phyloP scores from a whole-genome alignment of 148 eudicot species.

The Pharnaceum exiguum region DNA sequence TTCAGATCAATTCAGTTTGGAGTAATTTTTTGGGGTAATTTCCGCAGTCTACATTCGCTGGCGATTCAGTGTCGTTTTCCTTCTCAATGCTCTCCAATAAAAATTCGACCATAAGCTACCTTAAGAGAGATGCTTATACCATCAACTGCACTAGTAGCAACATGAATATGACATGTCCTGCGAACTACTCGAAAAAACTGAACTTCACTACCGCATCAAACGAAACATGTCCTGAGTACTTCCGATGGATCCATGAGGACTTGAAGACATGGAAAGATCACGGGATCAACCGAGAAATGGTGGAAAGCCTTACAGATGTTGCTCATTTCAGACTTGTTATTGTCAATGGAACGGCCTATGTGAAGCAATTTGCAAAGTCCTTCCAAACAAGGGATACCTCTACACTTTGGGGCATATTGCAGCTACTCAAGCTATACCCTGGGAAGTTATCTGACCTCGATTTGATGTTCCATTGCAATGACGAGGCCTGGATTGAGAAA shows the following conservation, averaged over 20 bases:
- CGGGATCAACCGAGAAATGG: slow-evolving; percentile 47
- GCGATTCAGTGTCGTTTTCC: slow-evolving; percentile 11
- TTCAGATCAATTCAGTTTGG: neutral
- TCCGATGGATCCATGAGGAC: slow-evolving; percentile 67
- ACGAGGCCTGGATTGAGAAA: slow-evolving; percentile 29
- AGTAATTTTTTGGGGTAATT: neutral
- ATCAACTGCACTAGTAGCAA: slow-evolving; percentile 29
- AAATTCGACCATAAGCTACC: slow-evolving; percentile 20
- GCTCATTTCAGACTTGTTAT: slow-evolving; percentile 51
- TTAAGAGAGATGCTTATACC: slow-evolving; percentile 17
- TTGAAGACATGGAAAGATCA: slow-evolving; percentile 38
- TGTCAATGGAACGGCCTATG: slow-evolving; percentile 51
- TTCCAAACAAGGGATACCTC: slow-evolving; percentile 44
- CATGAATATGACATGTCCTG: slow-evolving; percentile 32
- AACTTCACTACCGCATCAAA: neutral
- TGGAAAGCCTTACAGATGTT: slow-evolving; percentile 22
- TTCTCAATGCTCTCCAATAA: slow-evolving; percentile 12
- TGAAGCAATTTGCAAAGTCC: slow-evolving; percentile 38
- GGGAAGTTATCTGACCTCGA: slow-evolving; percentile 60
- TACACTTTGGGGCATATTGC: slow-evolving; percentile 57
- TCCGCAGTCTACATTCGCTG: slow-evolving; percentile 15
- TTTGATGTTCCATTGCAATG: slow-evolving; percentile 53
- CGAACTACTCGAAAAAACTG: slow-evolving; percentile 27
- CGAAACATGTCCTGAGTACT: slow-evolving; percentile 52
- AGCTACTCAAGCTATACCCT: slow-evolving; percentile 53